Evolutionary conservation across 345 rosid genomes (phyloP).

Genomic region (Luvunga scandens): DNA sequence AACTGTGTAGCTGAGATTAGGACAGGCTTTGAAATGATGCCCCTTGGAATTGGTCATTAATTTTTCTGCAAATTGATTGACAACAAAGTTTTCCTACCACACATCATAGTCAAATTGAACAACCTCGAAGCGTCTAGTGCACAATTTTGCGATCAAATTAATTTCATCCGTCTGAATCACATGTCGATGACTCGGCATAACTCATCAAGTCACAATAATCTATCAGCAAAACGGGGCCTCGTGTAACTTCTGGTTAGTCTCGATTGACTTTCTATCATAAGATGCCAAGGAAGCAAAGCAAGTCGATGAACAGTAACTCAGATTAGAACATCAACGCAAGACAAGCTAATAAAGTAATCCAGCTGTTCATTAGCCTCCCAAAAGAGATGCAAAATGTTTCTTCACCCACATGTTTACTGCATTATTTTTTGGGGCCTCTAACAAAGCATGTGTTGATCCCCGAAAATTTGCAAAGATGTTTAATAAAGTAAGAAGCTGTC

Average conservation of each 20-base stretch:
- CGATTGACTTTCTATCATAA: background rate
- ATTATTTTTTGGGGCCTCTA: background rate
- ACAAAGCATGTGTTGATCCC: background rate
- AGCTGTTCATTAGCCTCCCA: conserved; percentile 4
- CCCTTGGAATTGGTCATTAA: background rate
- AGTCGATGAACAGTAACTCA: background rate
- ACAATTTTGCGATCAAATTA: background rate
- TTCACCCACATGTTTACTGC: background rate
- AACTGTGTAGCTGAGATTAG: background rate
- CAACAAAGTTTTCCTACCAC: conserved; percentile 10
- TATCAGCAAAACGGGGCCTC: background rate
- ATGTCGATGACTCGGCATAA: background rate
- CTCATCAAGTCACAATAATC: background rate
- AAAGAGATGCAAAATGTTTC: conserved; percentile 12
- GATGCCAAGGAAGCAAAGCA: background rate
- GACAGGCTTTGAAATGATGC: background rate
- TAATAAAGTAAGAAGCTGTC: conserved; percentile 1
- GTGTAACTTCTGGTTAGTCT: background rate
- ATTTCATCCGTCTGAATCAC: background rate
- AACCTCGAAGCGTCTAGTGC: background rate
- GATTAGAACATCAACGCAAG: background rate
- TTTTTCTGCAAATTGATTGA: background rate
- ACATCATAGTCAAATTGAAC: background rate
- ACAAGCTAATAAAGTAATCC: background rate
- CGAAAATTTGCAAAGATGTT: background rate